Base-by-base conservation (phyloP, 768 basidiomycete genomes). In the Pholiota molesta region DNA sequence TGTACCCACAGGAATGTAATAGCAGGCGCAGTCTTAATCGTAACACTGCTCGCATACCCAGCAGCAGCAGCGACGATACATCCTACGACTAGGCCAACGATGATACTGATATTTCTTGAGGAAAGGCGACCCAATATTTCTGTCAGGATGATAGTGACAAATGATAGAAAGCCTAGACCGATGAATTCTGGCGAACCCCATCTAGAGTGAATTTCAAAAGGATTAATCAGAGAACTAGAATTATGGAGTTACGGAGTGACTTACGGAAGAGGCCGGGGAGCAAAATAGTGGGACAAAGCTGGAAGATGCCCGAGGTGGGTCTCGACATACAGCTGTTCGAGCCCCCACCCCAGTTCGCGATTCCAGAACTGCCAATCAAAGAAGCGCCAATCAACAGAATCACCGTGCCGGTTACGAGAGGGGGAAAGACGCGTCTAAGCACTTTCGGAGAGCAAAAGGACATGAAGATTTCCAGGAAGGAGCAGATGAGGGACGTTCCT, bases 1-100 rank as follows among this genome's bases (percentile, higher is more conserved):
- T 90, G 81, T 3, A 90, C 90, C 90, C 92, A 95, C 31, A 94
- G 72, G 75, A 95, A 94, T 0, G 93, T 95, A 67, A 95, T 90
- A 5, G 80, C 83, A 0, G 93, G 93, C 0, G 92, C 86, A 9
- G 81, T 78, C 40, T 78, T 79, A 72, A 95, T 90, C 54, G 78
- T 83, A 21, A 81, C 81, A 7, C 82, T 79, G 65, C 88, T 87
- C 26, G 94, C 89, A 67, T 95, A 94, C 0, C 92, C 92, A 1
- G 87, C 78, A 16, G 88, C 88, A 39, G 90, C 92, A 0, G 91
- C 84, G 1, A 94, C 91, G 59, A 94, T 92, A 62, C 90, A 92
- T 1, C 93, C 92, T 1, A 94, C 85, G 8, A 81, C 79, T 17
- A 94, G 77, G 0, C 91, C 90, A 21, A 92, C 82, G 56, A 94